A percentile compares a stretch with the other conserved stretches of the same genome.
Evolutionary conservation across 129 eudicot species (phyloP).

Genomic region (Chrysanthemum seticuspe): DNA sequence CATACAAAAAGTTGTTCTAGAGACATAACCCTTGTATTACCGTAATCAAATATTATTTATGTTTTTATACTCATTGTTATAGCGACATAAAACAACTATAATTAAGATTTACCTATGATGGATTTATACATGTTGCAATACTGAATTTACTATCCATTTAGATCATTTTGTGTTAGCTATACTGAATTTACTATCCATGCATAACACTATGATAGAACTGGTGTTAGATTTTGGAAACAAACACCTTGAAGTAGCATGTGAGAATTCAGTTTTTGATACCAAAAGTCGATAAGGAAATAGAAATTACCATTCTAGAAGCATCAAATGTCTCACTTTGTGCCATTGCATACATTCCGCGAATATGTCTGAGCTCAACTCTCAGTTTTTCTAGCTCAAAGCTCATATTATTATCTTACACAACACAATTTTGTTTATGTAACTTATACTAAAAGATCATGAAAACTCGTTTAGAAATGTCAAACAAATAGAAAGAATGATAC

Average conservation of each 20-base stretch:
- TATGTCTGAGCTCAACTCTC: constrained; percentile 74
- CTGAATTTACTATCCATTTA: too few species aligned
- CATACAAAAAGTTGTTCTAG: too few species aligned
- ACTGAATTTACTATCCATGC: not conserved
- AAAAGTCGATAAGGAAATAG: constrained; percentile 7
- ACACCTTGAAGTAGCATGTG: too few species aligned
- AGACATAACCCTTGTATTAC: too few species aligned
- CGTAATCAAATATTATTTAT: too few species aligned
- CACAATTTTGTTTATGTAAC: not conserved
- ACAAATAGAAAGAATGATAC: constrained; percentile 28
- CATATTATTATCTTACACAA: constrained; percentile 44
- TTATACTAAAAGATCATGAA: not conserved
- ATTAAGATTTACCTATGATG: too few species aligned
- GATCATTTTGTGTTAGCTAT: not conserved
- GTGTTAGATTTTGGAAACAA: not conserved
- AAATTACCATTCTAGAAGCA: constrained; percentile 76
- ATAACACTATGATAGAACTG: not conserved
- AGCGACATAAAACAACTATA: too few species aligned
- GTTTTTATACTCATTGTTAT: too few species aligned
- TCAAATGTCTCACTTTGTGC: constrained; percentile 78
- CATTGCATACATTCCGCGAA: constrained; percentile 75
- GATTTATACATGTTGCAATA: too few species aligned
- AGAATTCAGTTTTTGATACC: constrained; percentile 3
- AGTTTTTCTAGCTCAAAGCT: constrained; percentile 77
- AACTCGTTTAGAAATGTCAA: not conserved